Percentiles rank a stretch among this genome's conserved stretches.
These are phyloP conservation scores for Penicillium paneum DNA, from an alignment of 2,329 filamentous ascomycete genomes.

Conservation along the genomic window DNA sequence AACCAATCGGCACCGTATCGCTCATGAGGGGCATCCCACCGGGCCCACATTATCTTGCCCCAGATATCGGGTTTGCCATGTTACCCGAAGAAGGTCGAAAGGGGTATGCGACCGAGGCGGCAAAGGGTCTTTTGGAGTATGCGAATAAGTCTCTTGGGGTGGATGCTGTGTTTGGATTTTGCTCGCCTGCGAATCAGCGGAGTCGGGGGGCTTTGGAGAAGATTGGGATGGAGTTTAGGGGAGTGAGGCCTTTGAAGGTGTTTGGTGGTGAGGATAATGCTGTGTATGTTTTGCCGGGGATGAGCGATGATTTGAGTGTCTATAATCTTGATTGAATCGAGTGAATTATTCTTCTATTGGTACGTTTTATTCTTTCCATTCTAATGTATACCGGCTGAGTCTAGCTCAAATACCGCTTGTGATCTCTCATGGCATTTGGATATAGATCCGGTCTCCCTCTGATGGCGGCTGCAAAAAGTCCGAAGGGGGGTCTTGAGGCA, in stretches of 20 bases:
- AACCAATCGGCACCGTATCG: slow-evolving; percentile 18
- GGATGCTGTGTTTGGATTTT: slow-evolving; percentile 21
- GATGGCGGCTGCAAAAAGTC: slow-evolving; percentile 45
- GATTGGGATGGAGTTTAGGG: slow-evolving; percentile 22
- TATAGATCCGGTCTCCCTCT: slow-evolving; percentile 20
- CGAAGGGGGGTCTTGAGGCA: slow-evolving; percentile 42
- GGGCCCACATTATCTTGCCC: slow-evolving; percentile 12
- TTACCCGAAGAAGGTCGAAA: slow-evolving; percentile 24
- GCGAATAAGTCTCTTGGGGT: slow-evolving; percentile 14
- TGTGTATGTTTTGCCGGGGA: slow-evolving; percentile 15
- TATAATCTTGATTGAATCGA: slow-evolving; percentile 8
- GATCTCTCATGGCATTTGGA: slow-evolving; percentile 21
- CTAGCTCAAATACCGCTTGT: not conserved
- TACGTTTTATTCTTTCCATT: not conserved
- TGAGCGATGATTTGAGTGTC: slow-evolving; percentile 16
- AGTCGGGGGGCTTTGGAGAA: slow-evolving; percentile 24
- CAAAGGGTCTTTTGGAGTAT: slow-evolving; percentile 17
- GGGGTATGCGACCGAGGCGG: slow-evolving; percentile 28
- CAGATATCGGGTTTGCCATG: slow-evolving; percentile 26
- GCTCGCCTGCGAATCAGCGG: slow-evolving; percentile 13
- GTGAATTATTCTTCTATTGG: not conserved
- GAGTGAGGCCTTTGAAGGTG: slow-evolving; percentile 12
- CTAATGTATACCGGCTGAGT: not conserved
- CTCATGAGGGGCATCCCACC: slow-evolving; percentile 19
- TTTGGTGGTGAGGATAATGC: slow-evolving; percentile 18